Conservation (phyloP, 2,329 filamentous ascomycete species). For the Verticillium zaregamsianum region DNA sequence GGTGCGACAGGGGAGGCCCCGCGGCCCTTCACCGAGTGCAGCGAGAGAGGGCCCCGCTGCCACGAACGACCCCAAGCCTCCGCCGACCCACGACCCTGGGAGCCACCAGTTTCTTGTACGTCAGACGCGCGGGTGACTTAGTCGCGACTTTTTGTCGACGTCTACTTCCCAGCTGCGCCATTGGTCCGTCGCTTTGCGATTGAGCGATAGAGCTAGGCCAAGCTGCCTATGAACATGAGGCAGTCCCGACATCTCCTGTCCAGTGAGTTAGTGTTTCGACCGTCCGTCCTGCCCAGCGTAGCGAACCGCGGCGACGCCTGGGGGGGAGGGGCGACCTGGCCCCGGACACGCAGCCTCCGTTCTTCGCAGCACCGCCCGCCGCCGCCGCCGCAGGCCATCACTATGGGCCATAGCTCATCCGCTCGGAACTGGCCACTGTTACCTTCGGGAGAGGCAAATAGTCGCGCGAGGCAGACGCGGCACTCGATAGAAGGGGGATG, state of each 20-base stretch:
- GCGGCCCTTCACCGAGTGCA: background rate
- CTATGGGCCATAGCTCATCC: background rate
- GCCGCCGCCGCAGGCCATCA: background rate
- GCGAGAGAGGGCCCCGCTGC: background rate
- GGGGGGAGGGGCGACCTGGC: background rate
- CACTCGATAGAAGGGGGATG: background rate
- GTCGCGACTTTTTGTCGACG: constrained; percentile 2
- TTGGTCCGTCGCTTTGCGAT: background rate
- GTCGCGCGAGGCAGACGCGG: background rate
- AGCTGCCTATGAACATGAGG: background rate
- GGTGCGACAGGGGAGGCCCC: background rate
- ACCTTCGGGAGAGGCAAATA: background rate
- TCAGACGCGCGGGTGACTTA: background rate
- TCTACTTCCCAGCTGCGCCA: background rate
- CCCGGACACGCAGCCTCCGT: background rate
- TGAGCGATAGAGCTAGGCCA: background rate
- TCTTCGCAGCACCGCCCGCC: background rate
- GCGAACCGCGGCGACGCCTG: background rate
- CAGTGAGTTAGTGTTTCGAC: background rate
- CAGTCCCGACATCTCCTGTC: background rate
- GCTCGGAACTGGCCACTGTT: background rate
- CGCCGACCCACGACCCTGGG: background rate
- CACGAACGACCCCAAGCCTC: background rate
- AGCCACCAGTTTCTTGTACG: background rate
- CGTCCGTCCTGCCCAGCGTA: background rate